These are phyloP conservation scores for Penicillium occitanis DNA, from an alignment of 2,329 filamentous ascomycete species.

Conservation along the genomic window DNA sequence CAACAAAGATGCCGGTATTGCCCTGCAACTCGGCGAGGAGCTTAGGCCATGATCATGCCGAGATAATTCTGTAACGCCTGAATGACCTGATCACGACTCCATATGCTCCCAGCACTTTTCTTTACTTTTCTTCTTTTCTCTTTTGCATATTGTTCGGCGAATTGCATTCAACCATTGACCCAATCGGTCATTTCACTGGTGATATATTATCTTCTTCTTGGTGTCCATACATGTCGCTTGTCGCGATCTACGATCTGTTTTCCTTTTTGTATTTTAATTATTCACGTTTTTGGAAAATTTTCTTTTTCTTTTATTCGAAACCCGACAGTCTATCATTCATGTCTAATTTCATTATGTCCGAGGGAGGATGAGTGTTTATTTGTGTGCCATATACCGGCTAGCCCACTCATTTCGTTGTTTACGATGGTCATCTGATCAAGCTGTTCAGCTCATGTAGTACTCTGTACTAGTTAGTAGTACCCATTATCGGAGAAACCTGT, in stretches of 20 bases:
- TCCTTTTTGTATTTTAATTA: not conserved
- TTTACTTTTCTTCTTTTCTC: not conserved
- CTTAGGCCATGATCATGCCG: conserved; percentile 49
- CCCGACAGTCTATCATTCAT: conserved; percentile 7
- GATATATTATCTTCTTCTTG: conserved; percentile 4
- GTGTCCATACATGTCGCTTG: conserved; percentile 12
- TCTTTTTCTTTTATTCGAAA: not conserved
- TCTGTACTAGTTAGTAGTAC: not conserved
- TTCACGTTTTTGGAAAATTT: not conserved
- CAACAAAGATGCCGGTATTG: conserved; percentile 54
- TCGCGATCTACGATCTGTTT: not conserved
- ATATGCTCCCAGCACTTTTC: conserved; percentile 10
- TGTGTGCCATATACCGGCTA: not conserved
- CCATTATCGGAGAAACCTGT: not conserved
- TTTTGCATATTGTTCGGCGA: conserved; percentile 10
- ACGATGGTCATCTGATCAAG: not conserved
- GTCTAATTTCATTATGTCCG: not conserved
- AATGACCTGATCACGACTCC: conserved; percentile 21
- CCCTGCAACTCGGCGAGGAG: conserved; percentile 66
- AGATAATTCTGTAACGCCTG: conserved; percentile 13
- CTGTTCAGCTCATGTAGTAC: not conserved
- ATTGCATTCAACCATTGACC: conserved; percentile 6
- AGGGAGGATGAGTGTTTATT: not conserved
- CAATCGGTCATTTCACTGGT: conserved; percentile 1
- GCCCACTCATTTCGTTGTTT: not conserved